phyloP scores from a whole-genome alignment of 75 land plant genomes.

The Pinus taeda region DNA sequence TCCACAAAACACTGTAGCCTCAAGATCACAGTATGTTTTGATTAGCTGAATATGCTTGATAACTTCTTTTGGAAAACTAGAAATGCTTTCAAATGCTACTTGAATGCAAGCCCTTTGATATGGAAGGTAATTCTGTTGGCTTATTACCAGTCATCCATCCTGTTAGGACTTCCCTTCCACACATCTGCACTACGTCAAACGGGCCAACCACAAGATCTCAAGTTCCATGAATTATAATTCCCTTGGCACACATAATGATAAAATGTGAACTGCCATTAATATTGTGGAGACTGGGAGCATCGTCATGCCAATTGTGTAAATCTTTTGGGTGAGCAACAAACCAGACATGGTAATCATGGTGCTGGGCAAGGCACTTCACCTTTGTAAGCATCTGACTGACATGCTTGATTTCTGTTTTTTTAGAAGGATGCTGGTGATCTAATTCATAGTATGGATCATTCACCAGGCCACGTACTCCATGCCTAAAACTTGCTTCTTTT shows the following conservation, averaged over 20 bases:
- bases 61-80: no score
- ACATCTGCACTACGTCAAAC: no score
- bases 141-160: no score
- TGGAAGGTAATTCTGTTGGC: no score
- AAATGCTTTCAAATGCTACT: no score
- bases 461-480: constrained; percentile 90
- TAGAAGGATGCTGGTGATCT: constrained; percentile 83
- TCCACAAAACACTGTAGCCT: no score
- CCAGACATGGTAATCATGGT: constrained; percentile 96
- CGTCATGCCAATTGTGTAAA: constrained; percentile 79
- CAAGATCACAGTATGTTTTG: no score
- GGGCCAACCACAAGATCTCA: no score
- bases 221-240: no score
- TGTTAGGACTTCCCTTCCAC: no score
- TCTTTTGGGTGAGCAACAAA: constrained; percentile 99
- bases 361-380: constrained; percentile 94
- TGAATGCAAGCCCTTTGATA: no score
- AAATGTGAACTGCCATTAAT: constrained; percentile 99
- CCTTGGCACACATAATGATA: constrained; percentile 54
- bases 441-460: constrained; percentile 98
- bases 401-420: constrained; percentile 91
- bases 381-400: constrained; percentile 92
- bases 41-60: no score
- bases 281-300: constrained; percentile 32
- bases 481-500: constrained; percentile 84